These are phyloP conservation scores for Amanita inopinata DNA, from an alignment of 768 basidiomycete genomes.

Conservation along the genomic window DNA sequence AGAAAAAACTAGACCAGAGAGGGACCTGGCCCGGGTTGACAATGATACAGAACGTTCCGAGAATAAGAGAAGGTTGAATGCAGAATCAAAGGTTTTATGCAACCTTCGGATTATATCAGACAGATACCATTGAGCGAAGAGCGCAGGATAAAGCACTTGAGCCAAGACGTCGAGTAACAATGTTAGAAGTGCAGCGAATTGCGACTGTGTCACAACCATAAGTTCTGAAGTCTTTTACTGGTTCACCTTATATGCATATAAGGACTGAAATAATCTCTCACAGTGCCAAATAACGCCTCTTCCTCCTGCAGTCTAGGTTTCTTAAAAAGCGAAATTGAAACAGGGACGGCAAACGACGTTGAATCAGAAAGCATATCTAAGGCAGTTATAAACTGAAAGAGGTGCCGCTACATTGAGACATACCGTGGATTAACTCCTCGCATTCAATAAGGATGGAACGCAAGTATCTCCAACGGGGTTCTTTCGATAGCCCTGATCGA, in stretches of 20 bases:
- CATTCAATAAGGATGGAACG: slow-evolving; percentile 31
- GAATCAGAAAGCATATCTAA: slow-evolving; percentile 26
- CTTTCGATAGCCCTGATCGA: slow-evolving; percentile 19
- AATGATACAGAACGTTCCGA: slow-evolving; percentile 18
- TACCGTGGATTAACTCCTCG: slow-evolving; percentile 32
- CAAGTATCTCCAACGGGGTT: slow-evolving; percentile 32
- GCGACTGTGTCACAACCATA: slow-evolving; percentile 26
- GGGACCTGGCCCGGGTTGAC: not conserved
- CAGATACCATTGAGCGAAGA: slow-evolving; percentile 40
- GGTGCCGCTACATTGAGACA: slow-evolving; percentile 17
- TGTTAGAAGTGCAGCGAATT: slow-evolving; percentile 37
- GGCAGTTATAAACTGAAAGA: no score
- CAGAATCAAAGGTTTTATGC: slow-evolving; percentile 27
- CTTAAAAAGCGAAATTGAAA: slow-evolving; percentile 30
- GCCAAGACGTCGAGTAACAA: slow-evolving; percentile 35
- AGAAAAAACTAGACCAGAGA: slow-evolving; percentile 1
- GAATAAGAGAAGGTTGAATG: slow-evolving; percentile 25
- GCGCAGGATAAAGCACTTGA: slow-evolving; percentile 29
- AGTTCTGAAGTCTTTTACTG: slow-evolving; percentile 25
- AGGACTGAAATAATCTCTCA: not conserved
- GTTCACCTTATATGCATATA: slow-evolving; percentile 19
- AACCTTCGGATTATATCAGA: slow-evolving; percentile 35
- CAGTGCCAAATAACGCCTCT: not conserved
- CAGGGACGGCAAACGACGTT: slow-evolving; percentile 25
- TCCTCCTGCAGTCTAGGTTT: slow-evolving; percentile 20